Percentiles rank a stretch among this genome's conserved stretches.
These are phyloP conservation scores for Claviceps monticola DNA, from an alignment of 2,329 filamentous ascomycete genomes.

Conservation along the genomic window DNA sequence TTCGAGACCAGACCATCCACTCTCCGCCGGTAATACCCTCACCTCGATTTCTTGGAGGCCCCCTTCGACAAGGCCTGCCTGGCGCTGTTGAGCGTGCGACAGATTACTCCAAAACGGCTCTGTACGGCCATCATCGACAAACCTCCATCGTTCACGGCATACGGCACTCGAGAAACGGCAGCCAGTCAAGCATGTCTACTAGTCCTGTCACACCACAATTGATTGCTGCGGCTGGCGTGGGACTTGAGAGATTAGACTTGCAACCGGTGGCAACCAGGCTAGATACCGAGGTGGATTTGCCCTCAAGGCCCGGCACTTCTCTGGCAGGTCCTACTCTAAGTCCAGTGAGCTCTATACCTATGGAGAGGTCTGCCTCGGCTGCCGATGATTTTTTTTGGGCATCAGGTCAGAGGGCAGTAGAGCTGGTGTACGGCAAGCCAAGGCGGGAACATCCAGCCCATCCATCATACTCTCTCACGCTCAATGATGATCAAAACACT, in stretches of 20 bases:
- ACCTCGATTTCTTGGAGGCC: slow-evolving; percentile 18
- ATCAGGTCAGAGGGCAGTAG: slow-evolving; percentile 37
- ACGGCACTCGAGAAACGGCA: slow-evolving; percentile 84
- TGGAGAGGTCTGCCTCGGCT: slow-evolving; percentile 34
- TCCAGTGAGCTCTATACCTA: slow-evolving; percentile 11
- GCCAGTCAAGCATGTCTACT: slow-evolving; percentile 62
- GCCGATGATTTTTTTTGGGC: slow-evolving; percentile 30
- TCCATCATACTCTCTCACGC: slow-evolving; percentile 59
- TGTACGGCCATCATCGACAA: slow-evolving; percentile 83
- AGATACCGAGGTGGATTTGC: slow-evolving; percentile 27
- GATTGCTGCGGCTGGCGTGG: slow-evolving; percentile 54
- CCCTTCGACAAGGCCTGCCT: slow-evolving; percentile 26
- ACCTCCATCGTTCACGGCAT: slow-evolving; percentile 95
- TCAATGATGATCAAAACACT: slow-evolving; percentile 69
- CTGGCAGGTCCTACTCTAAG: slow-evolving; percentile 26
- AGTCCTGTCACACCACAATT: slow-evolving; percentile 83
- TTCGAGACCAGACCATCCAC: slow-evolving; percentile 38
- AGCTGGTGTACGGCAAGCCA: slow-evolving; percentile 51
- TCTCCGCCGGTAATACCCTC: slow-evolving; percentile 10
- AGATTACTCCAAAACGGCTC: slow-evolving; percentile 40
- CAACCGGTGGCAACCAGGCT: slow-evolving; percentile 29
- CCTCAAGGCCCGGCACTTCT: slow-evolving; percentile 31
- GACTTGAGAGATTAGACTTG: slow-evolving; percentile 39
- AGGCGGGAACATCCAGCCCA: slow-evolving; percentile 62
- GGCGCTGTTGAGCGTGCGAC: slow-evolving; percentile 34